phyloP scores from a whole-genome alignment of 1,284 basidiomycete species.

The Irpex sp. region DNA sequence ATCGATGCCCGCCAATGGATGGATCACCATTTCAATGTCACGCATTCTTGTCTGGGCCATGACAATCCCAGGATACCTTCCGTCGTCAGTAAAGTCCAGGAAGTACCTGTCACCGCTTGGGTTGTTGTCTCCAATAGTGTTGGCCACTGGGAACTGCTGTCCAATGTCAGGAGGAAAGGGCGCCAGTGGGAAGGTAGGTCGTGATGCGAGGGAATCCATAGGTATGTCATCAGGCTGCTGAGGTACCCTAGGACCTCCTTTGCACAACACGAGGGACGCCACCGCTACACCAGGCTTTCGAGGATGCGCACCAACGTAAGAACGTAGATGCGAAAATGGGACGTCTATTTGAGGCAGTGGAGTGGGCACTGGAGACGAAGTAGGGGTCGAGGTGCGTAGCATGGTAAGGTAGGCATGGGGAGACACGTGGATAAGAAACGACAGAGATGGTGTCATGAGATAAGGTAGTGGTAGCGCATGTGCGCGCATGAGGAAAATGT shows the following conservation, averaged over 20 bases:
- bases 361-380: conserved; percentile 16
- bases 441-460: conserved; percentile 60
- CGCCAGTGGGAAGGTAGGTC: conserved; percentile 35
- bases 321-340: conserved; percentile 43
- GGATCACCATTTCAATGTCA: conserved; percentile 59
- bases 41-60: conserved; percentile 69
- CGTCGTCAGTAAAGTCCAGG: conserved; percentile 65
- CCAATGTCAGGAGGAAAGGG: conserved; percentile 14
- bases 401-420: conserved; percentile 64
- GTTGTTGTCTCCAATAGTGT: conserved; percentile 16
- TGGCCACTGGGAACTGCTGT: conserved; percentile 19
- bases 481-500: conserved; percentile 60
- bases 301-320: conserved; percentile 36
- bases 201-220: conserved; percentile 22
- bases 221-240: background rate
- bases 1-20: conserved; percentile 48
- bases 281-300: conserved; percentile 46
- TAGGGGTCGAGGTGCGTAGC: conserved; percentile 32
- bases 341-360: conserved; percentile 49
- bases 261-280: conserved; percentile 51
- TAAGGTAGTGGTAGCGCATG: conserved; percentile 69
- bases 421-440: conserved; percentile 67
- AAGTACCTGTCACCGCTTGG: conserved; percentile 50
- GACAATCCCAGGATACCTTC: conserved; percentile 52
- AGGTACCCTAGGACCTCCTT: conserved; percentile 10